Conservation (phyloP, 2,329 filamentous ascomycete genomes). For the Penicillium sp. region DNA sequence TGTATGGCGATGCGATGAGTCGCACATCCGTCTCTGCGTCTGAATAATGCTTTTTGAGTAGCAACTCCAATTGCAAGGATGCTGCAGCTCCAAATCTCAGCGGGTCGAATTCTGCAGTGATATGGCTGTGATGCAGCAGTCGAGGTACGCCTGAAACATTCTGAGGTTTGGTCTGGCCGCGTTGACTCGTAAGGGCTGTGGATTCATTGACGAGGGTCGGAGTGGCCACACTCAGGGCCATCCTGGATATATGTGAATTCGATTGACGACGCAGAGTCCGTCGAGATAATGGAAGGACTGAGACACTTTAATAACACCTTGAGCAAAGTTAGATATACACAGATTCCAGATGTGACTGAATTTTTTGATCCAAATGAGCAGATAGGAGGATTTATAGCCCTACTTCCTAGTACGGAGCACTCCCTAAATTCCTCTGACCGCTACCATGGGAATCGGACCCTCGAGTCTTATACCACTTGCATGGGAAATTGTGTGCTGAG, state of each 20-base stretch:
- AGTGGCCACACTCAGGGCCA: background rate
- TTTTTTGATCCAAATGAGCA: background rate
- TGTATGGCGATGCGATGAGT: slow-evolving; percentile 73
- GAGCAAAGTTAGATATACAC: background rate
- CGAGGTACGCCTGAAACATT: background rate
- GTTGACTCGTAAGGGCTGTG: background rate
- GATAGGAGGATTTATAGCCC: no score
- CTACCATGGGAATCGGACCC: slow-evolving; percentile 12
- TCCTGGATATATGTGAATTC: background rate
- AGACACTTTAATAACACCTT: no score
- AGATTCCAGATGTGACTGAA: background rate
- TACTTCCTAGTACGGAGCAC: no score
- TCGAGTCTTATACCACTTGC: slow-evolving; percentile 19
- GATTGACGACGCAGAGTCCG: background rate
- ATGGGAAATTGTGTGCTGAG: slow-evolving; percentile 12
- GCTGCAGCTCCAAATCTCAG: slow-evolving; percentile 37
- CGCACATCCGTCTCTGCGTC: slow-evolving; percentile 25
- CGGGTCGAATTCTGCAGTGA: slow-evolving; percentile 34
- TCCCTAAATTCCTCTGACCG: slow-evolving; percentile 11
- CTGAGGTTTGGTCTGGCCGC: background rate
- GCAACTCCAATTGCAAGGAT: slow-evolving; percentile 30
- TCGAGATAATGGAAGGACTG: background rate
- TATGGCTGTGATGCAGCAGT: slow-evolving; percentile 31
- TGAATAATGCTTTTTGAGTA: background rate
- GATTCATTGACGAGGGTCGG: background rate